A percentile compares a stretch with the other conserved stretches of the same genome.
Evolutionary conservation across 345 rosid species (phyloP).

Genomic region (Lepidium africanum): DNA sequence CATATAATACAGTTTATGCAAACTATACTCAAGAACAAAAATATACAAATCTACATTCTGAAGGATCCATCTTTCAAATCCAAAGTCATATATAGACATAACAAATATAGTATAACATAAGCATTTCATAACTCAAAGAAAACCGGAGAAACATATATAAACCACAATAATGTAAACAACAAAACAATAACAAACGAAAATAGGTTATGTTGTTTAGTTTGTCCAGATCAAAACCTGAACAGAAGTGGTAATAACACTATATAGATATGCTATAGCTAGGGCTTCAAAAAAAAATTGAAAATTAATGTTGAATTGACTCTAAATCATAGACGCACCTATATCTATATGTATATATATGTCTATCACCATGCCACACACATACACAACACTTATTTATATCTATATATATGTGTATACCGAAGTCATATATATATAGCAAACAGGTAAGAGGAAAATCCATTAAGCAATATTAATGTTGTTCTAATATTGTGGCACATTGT

Average conservation of each 20-base stretch:
- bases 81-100: neutral
- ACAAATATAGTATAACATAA: neutral
- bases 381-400: neutral
- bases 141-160: neutral
- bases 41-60: conserved; percentile 1
- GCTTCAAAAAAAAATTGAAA: conserved; percentile 11
- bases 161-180: neutral
- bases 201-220: neutral
- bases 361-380: neutral
- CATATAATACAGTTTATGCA: neutral
- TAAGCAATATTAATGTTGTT: conserved; percentile 1
- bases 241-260: neutral
- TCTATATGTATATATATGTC: neutral
- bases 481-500: conserved; percentile 1
- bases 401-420: neutral
- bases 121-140: neutral
- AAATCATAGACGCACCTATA: neutral
- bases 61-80: conserved; percentile 2
- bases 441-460: neutral
- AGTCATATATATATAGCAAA: neutral
- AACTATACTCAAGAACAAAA: conserved; percentile 1
- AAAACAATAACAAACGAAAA: neutral
- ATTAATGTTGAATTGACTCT: conserved; percentile 5
- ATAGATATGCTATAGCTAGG: neutral
- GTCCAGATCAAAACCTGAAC: conserved; percentile 6